Base-by-base conservation (phyloP, 441 rosid genomes). In the Erysimum cheiri region DNA sequence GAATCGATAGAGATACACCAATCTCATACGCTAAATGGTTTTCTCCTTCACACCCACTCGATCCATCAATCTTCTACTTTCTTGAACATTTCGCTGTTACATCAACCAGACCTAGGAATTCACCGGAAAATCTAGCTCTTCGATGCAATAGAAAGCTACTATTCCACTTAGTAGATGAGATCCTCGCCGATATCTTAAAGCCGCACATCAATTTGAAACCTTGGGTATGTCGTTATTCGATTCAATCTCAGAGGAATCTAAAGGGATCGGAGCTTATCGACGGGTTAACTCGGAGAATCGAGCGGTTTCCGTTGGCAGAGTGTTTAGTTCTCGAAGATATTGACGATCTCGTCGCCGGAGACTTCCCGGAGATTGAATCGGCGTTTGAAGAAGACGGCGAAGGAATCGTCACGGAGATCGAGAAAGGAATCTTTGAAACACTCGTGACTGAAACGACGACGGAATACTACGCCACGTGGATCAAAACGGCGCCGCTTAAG, bases 301-400 rank as follows among this genome's bases (percentile, higher is more conserved):
- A 71, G 33, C 64, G 80, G 73, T 88, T 78, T 15, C 93, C 93
- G 3, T 36, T 74, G 13, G 84, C 88, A 0, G 81, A 88, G 35
- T 94, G 98, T 57, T 84, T 71, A 5, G 90, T 84, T 33, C 88
- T 94, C 4, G 93, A 89, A 47, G 97, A 90, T 60, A 87, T 94
- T 13, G 97, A 94, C 33, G 82, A 76, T 1, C 67, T 94, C n/a
- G 77, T 91, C 22, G 91, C 79, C 64, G 80, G 19, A 54, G 98
- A 94, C 37, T 64, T 91, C 62, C 76, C 81, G 40, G 79, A 61
- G 29, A 54, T 8, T 19, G 61, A 22, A 8, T 8, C 46, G n/a
- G 85, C 80, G 22, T 77, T 80, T 35, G 85, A 82, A 60, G 96
- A 85, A 49, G 98, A 89, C 79, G 90, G 83, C 28, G 91, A 83